Percentiles rank a stretch among this genome's conserved stretches.
Evolutionary conservation across 2,329 filamentous ascomycete species (phyloP).

Genomic region (Periconia digitata): DNA sequence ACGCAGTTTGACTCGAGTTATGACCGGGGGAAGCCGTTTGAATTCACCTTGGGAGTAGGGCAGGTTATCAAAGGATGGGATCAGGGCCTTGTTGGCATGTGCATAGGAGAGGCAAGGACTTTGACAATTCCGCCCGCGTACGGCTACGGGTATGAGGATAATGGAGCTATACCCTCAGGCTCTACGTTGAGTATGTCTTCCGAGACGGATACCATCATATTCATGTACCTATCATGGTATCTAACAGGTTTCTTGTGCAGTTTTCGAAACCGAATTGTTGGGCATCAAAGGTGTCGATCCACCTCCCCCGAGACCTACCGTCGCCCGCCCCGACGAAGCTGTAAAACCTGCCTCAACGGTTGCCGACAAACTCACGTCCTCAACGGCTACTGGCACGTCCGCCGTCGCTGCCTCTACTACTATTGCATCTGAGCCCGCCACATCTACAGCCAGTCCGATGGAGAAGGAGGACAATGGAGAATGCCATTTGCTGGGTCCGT

Average conservation of each 20-base stretch:
- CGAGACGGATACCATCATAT: not conserved
- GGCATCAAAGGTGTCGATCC: slow-evolving; percentile 64
- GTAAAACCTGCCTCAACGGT: slow-evolving; percentile 10
- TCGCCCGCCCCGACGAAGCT: slow-evolving; percentile 10
- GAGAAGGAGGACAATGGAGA: slow-evolving; percentile 62
- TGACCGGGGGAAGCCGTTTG: slow-evolving; percentile 73
- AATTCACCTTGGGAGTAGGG: slow-evolving; percentile 76
- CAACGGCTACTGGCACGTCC: slow-evolving; percentile 10
- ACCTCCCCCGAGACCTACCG: slow-evolving; percentile 13
- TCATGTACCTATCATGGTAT: not conserved
- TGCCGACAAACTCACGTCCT: slow-evolving; percentile 2
- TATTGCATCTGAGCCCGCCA: slow-evolving; percentile 14
- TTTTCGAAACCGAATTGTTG: slow-evolving; percentile 91
- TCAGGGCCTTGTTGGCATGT: slow-evolving; percentile 87
- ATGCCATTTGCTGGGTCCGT: slow-evolving; percentile 85
- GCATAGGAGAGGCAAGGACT: slow-evolving; percentile 86
- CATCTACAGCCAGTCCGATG: slow-evolving; percentile 29
- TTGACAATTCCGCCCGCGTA: slow-evolving; percentile 86
- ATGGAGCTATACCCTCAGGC: slow-evolving; percentile 77
- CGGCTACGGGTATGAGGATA: slow-evolving; percentile 74
- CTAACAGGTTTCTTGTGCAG: slow-evolving; percentile 43
- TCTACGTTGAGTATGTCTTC: slow-evolving; percentile 70
- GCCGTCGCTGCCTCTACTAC: slow-evolving; percentile 14
- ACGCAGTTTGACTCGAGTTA: slow-evolving; percentile 83
- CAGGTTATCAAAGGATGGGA: slow-evolving; percentile 96